Conservation (phyloP, 179 eudicot genomes). For the Silene noctiflora region DNA sequence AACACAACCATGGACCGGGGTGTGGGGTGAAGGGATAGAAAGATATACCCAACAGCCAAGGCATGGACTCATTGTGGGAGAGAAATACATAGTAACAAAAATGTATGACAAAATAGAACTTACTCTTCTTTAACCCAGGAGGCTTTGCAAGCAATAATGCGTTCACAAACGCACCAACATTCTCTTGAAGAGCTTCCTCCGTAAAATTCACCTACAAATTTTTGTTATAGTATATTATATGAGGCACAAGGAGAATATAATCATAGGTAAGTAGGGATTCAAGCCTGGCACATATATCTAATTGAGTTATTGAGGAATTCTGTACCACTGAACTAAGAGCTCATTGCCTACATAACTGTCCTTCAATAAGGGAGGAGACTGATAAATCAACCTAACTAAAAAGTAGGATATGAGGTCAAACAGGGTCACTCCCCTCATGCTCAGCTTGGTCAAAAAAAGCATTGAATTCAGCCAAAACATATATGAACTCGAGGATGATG, state of each 20-base stretch:
- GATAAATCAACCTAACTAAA: slow-evolving; percentile 3
- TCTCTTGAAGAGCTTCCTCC: slow-evolving; percentile 79
- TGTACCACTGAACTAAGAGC: too few species aligned
- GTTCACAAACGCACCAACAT: slow-evolving; percentile 84
- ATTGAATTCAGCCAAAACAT: not conserved
- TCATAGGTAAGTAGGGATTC: too few species aligned
- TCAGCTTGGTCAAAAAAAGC: not conserved
- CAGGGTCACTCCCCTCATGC: not conserved
- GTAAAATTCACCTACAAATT: slow-evolving; percentile 53
- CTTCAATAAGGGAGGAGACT: not conserved
- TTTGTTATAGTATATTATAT: not conserved
- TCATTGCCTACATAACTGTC: slow-evolving; percentile 29
- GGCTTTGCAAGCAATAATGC: slow-evolving; percentile 95
- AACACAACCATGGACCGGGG: too few species aligned
- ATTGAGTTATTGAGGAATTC: too few species aligned
- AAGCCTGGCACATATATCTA: too few species aligned
- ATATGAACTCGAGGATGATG: not conserved
- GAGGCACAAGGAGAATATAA: not conserved
- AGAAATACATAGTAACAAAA: not conserved
- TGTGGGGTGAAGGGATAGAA: too few species aligned
- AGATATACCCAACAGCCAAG: not conserved
- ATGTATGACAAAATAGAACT: slow-evolving; percentile 23
- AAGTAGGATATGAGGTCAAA: not conserved
- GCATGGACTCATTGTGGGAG: too few species aligned
- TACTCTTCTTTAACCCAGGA: slow-evolving; percentile 86